Percentiles rank a stretch among this genome's conserved stretches.
Evolutionary conservation across 176 grass and related monocot genomes (phyloP).

Genomic region (Zoysia pacifica): DNA sequence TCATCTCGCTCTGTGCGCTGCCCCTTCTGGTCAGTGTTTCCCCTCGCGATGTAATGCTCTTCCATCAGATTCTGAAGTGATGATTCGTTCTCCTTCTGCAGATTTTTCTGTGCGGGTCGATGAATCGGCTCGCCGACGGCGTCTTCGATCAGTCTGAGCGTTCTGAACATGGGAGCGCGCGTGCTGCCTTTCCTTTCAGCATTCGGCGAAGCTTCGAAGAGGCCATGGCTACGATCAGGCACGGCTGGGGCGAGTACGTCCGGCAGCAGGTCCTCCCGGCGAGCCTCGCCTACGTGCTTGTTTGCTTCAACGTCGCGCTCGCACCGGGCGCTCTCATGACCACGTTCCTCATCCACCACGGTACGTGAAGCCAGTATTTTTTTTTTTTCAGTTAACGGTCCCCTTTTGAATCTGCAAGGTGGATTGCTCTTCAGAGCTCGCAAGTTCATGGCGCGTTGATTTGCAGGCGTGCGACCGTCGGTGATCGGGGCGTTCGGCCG

Average conservation of each 20-base stretch:
- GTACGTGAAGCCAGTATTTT: not conserved
- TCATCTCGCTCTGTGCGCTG: constrained; percentile 43
- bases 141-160: constrained; percentile 42
- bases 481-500: constrained; percentile 53
- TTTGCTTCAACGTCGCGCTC: constrained; percentile 69
- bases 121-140: constrained; percentile 42
- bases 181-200: not conserved
- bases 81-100: not conserved
- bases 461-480: constrained; percentile 36
- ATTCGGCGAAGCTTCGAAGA: not conserved
- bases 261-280: constrained; percentile 60
- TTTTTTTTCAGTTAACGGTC: too few species aligned
- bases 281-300: constrained; percentile 66
- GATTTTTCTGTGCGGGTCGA: constrained; percentile 35
- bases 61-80: not conserved
- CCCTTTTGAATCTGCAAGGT: not conserved
- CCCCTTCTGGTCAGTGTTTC: constrained; percentile 31
- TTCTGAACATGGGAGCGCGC: not conserved
- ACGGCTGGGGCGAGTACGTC: constrained; percentile 54
- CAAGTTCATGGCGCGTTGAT: not conserved
- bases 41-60: too few species aligned
- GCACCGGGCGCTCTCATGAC: constrained; percentile 67
- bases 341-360: constrained; percentile 57
- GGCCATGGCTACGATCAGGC: constrained; percentile 36
- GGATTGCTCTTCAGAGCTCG: too few species aligned